These are phyloP conservation scores for Dioscorea dumetorum DNA, from an alignment of 106 monocot species.

Conservation along the genomic window DNA sequence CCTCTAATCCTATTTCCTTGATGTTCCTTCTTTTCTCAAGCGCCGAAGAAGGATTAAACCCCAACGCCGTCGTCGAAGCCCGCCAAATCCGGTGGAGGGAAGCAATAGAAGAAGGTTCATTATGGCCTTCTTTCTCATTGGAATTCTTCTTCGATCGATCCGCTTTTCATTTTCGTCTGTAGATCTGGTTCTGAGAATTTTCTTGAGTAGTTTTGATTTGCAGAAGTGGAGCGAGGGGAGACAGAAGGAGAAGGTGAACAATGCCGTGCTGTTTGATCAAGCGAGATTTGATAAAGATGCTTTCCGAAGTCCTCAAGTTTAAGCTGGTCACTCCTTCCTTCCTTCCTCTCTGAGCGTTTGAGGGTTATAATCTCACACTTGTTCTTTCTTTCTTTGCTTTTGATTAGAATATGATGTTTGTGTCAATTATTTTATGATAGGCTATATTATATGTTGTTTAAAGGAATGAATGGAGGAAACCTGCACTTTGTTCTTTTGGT, in stretches of 20 bases:
- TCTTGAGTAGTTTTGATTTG: constrained; percentile 3
- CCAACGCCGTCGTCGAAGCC: too few relatives aligned
- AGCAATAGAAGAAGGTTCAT: too few relatives aligned
- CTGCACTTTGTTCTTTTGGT: too few relatives aligned
- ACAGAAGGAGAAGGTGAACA: constrained; percentile 42
- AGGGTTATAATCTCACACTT: constrained; percentile 20
- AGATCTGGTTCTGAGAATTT: neutral
- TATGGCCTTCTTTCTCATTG: too few relatives aligned
- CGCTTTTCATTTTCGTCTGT: too few relatives aligned
- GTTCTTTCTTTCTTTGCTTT: neutral
- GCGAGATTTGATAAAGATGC: constrained; percentile 41
- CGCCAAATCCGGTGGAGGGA: too few relatives aligned
- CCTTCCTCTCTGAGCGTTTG: constrained; percentile 34
- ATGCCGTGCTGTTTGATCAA: too few relatives aligned
- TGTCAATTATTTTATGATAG: neutral
- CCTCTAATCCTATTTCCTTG: too few relatives aligned
- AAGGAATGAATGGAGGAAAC: neutral
- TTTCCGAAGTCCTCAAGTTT: constrained; percentile 40
- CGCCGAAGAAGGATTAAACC: too few relatives aligned
- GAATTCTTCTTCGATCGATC: too few relatives aligned
- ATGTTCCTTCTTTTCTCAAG: too few relatives aligned
- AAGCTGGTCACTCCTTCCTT: constrained; percentile 49
- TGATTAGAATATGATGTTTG: neutral
- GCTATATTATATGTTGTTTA: neutral
- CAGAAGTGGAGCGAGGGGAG: constrained; percentile 39